phyloP scores from a whole-genome alignment of 148 eudicot species.

The Limonium bicolor region DNA sequence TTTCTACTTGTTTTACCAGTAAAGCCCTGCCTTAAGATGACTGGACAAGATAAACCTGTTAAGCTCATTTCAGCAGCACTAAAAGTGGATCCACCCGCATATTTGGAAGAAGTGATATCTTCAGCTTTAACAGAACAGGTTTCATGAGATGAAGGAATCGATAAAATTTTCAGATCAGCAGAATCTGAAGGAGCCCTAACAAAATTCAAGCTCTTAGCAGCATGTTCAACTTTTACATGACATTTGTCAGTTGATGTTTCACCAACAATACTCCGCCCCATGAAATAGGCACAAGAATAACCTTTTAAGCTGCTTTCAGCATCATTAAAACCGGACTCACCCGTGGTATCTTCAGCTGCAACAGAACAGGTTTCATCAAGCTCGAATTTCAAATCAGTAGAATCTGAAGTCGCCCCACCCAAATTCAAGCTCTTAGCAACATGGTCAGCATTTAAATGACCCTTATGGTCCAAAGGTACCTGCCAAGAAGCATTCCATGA shows the following conservation, averaged over 20 bases:
- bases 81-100: neutral
- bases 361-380: neutral
- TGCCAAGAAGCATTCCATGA: too few relatives aligned
- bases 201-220: slow-evolving; percentile 3
- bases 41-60: neutral
- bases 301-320: neutral
- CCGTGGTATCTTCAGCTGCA: neutral
- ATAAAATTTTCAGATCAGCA: neutral
- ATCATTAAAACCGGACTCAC: neutral
- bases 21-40: neutral
- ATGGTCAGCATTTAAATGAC: neutral
- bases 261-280: too few relatives aligned
- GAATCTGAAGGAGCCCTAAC: slow-evolving; percentile 1
- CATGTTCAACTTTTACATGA: slow-evolving; percentile 1
- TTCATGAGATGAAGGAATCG: neutral
- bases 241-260: too few relatives aligned
- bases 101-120: neutral
- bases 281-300: neutral
- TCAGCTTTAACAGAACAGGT: neutral
- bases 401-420: slow-evolving; percentile 2
- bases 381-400: neutral
- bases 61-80: neutral
- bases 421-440: slow-evolving; percentile 4
- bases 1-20: too few relatives aligned
- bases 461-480: too few relatives aligned